A percentile compares a stretch with the other conserved stretches of the same genome.
Evolutionary conservation across 108 stramenopile genomes (phyloP).

Genomic region (Fistulifera pelliculosa): DNA sequence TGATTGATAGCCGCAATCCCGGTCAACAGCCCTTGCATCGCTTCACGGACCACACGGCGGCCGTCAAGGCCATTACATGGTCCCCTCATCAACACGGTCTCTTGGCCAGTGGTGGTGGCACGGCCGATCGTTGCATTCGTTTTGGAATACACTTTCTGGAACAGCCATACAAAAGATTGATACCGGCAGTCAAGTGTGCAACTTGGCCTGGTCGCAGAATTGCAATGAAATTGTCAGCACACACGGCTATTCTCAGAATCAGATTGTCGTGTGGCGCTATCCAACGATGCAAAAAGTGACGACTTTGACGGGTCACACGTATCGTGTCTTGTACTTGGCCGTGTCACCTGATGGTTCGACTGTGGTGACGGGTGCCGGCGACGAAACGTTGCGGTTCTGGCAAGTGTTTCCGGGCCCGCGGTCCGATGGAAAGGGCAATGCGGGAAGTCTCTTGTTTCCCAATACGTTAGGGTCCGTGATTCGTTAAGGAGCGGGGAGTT

Average conservation of each 20-base stretch:
- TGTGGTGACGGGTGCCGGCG: slow-evolving; percentile 98
- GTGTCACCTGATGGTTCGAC: slow-evolving; percentile 95
- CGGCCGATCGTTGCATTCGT: slow-evolving; percentile 95
- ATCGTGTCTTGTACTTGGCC: slow-evolving; percentile 93
- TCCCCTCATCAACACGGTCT: slow-evolving; percentile 95
- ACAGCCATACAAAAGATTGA: slow-evolving; percentile 79
- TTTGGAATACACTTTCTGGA: slow-evolving; percentile 97
- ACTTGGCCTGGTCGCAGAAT: slow-evolving; percentile 92
- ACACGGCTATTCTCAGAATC: slow-evolving; percentile 96
- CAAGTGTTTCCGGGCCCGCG: slow-evolving; percentile 95
- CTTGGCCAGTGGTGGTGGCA: slow-evolving; percentile 96
- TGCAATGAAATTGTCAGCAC: slow-evolving; percentile 98
- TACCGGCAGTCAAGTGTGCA: slow-evolving; percentile 98
- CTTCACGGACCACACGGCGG: slow-evolving; percentile 92
- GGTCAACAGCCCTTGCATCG: slow-evolving; percentile 37
- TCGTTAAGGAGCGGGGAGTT: slow-evolving; percentile 52
- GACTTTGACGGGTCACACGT: slow-evolving; percentile 95
- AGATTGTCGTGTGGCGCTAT: slow-evolving; percentile 83
- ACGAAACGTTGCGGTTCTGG: slow-evolving; percentile 99
- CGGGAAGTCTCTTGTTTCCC: slow-evolving; percentile 76
- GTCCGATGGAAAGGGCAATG: slow-evolving; percentile 57
- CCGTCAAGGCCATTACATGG: slow-evolving; percentile 99
- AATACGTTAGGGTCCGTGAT: slow-evolving; percentile 75
- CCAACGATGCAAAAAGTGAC: slow-evolving; percentile 94
- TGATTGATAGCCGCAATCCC: slow-evolving; percentile 89